Evolutionary conservation across 176 grass and related monocot species (phyloP), one percentile per base, ranked within the genome.

Genomic region (Oryza brachyantha): DNA sequence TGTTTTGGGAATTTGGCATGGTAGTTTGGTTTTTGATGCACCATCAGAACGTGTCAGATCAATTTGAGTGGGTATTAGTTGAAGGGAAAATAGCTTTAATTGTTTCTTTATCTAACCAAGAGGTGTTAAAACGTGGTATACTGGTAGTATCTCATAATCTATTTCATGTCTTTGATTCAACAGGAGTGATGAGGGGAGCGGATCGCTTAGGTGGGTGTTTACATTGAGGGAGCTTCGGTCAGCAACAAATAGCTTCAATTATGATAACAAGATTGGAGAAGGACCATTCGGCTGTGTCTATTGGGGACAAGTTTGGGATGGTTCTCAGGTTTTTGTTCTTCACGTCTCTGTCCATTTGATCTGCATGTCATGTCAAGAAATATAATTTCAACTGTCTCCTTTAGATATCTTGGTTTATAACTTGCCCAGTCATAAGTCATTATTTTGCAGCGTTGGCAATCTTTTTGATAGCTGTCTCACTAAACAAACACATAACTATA

Each of bases 291-390:
- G 90, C 5, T 90, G 87, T 52, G 90, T 96, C 28, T 96, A 96
- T 66, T 96, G 93, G 93, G 93, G 90, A 45, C 90, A 92, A 83
- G 81, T 96, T 26, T 96, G 93, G 93, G 90, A 96, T 81, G 90
- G 87, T 22, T 90, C 87, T 88, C 93, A 92, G 93, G 93, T 96
- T 45, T 38, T 61, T 46, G 59, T 69, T 84, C 77, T 61, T 38
- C 24, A 58, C 74, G 55, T 66, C 5, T 48, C 31, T 0, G 66
- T 75, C n/a, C 45, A 71, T 83, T 70, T 29, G 28, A 28, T 75
- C 16, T 52, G 28, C 29, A 54, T 65, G 31, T 42, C 31, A 64
- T 73, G 22, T 42, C 32, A 66, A 0, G 45, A 77, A 85, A 73
- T 79, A 34, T 55, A 76, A 27, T 39, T 40, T 71, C 0, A 25